Conservation (phyloP, 2,329 filamentous ascomycete species). For the Cytospora mali region DNA sequence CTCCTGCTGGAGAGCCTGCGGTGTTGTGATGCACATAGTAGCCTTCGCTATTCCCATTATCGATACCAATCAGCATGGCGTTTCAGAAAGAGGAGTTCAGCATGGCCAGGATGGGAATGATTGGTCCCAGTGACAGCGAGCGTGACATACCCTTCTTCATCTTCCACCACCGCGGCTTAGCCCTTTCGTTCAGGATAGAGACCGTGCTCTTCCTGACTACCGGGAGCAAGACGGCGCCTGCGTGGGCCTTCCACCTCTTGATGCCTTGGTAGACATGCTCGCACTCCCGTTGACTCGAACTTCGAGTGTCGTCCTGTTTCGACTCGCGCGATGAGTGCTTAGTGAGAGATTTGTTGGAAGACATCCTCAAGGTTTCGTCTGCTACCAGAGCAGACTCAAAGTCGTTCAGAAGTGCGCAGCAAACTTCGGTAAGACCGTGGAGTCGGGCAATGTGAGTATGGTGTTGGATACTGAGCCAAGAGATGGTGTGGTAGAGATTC, state of each 20-base stretch:
- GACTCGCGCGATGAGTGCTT: slow-evolving; percentile 13
- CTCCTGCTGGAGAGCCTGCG: slow-evolving; percentile 21
- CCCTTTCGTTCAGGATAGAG: slow-evolving; percentile 9
- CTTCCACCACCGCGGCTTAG: slow-evolving; percentile 28
- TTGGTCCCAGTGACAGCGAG: not conserved
- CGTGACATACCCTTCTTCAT: slow-evolving; percentile 17
- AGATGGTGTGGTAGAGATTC: not conserved
- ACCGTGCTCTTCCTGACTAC: slow-evolving; percentile 21
- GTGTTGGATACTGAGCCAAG: slow-evolving; percentile 8
- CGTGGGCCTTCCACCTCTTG: slow-evolving; percentile 27
- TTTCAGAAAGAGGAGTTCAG: too few species aligned
- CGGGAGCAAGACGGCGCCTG: slow-evolving; percentile 24
- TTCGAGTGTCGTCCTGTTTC: slow-evolving; percentile 1
- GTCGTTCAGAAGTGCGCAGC: slow-evolving; percentile 23
- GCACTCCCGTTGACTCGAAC: slow-evolving; percentile 24
- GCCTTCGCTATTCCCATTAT: slow-evolving; percentile 22
- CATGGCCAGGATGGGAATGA: too few species aligned
- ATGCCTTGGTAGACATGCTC: slow-evolving; percentile 26
- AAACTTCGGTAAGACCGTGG: slow-evolving; percentile 8
- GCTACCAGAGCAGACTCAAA: slow-evolving; percentile 10
- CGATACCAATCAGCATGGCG: not conserved
- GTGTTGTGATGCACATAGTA: slow-evolving; percentile 26
- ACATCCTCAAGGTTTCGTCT: slow-evolving; percentile 13
- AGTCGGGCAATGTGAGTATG: slow-evolving; percentile 1
- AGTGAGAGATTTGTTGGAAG: slow-evolving; percentile 2